phyloP scores from a whole-genome alignment of 371 early-diverging fungal genomes.

The Fennellomyces sp. region DNA sequence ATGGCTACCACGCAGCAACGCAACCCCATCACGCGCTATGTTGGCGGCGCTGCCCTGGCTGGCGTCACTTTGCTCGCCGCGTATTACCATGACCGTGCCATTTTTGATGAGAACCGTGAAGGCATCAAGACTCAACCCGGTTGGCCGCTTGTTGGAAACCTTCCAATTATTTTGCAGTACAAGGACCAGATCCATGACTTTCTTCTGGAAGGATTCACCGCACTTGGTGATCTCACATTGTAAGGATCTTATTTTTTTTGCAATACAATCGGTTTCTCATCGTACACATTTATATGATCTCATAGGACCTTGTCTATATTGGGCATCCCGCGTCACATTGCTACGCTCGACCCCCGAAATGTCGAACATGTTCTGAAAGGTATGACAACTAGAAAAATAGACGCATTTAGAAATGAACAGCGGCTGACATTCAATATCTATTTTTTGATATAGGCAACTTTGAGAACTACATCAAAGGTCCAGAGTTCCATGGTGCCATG shows the following conservation, averaged over 20 bases:
- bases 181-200: constrained; percentile 27
- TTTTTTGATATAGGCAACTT: constrained; percentile 27
- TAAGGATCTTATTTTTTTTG: constrained; percentile 6
- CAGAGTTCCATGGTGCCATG: constrained; percentile 26
- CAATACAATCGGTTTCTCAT: not conserved
- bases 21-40: constrained; percentile 15
- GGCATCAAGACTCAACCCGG: constrained; percentile 21
- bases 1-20: not conserved
- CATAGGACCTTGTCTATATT: constrained; percentile 19
- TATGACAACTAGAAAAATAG: not conserved
- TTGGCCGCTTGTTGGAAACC: constrained; percentile 24
- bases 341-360: constrained; percentile 22
- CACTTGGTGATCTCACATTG: constrained; percentile 13
- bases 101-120: constrained; percentile 25
- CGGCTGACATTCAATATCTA: not conserved
- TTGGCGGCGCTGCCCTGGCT: constrained; percentile 32
- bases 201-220: constrained; percentile 17
- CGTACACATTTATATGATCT: too few species aligned
- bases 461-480: constrained; percentile 42
- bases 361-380: constrained; percentile 33
- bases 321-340: constrained; percentile 20
- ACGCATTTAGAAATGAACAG: not conserved
- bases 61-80: constrained; percentile 21
- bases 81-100: constrained; percentile 27
- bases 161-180: constrained; percentile 17